Evolutionary conservation across 257 asterid species (phyloP), one percentile per base, ranked within the genome.

Genomic region (Capsicum chinense): DNA sequence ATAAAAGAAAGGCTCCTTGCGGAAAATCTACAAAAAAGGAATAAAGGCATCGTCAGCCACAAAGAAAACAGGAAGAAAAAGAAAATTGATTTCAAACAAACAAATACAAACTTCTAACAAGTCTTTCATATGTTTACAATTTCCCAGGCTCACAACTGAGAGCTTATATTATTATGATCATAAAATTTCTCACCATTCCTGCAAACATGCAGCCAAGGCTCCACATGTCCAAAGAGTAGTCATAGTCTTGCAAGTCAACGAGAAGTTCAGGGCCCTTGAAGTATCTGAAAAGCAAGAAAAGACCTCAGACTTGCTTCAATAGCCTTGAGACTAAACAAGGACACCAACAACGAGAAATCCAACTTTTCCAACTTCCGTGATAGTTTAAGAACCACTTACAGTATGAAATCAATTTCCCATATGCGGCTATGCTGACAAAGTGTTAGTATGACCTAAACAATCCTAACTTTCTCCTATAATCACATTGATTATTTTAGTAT

Each of bases 1-100:
- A 82, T 94, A 92, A 88, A 96, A 96, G 97, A 96, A 96, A 86
- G 98, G 99, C 86, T 96, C 99, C 94, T 94, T 96, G 81, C 97
- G 98, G 68, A 96, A 96, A 83, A 96, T 94, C 99, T 96, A 79
- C 84, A 85, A 59, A 19, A 60, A 88, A 82, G 83, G 47, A 67
- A 26, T 26, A 26, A 82, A 64, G 69, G 85, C 71, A 58, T 17
- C 7, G 59, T 26, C 59, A 59, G 81, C 60, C 21, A 84, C 19
- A 37, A 12, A 26, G 76, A 21, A 39, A 47, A 6, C 17, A 17
- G 13, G n/a, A 50, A 48, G 26, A 3, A 56, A 70, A 60, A 76
- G 42, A 78, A 62, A 3, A 52, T 13, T 50, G 62, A 76, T 83
- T 26, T 15, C 21, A 47, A 56, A 50, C 26, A 57, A 82, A 17